Percentiles rank a stretch among this genome's conserved stretches.
Conservation (phyloP, 169 alveolate species). For the Plasmodium sp. region DNA sequence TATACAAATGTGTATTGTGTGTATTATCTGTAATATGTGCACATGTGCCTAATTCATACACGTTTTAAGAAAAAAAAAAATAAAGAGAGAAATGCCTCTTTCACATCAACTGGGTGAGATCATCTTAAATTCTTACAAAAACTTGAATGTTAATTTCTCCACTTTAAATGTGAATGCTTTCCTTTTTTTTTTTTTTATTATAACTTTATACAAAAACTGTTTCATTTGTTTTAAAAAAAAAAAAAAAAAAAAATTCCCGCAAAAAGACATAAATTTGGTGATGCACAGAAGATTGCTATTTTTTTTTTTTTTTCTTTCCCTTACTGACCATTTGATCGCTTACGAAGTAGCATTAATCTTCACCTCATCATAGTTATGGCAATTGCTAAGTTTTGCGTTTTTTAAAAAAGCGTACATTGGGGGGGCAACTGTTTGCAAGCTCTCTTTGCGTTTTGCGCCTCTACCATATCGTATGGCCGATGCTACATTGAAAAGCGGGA, state of each 20-base stretch:
- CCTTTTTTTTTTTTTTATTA: background rate
- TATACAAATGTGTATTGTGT: background rate
- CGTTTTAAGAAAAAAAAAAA: background rate
- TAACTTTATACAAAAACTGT: background rate
- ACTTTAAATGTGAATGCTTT: background rate
- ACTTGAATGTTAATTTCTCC: background rate
- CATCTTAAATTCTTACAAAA: background rate
- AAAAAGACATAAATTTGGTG: background rate
- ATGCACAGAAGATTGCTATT: background rate
- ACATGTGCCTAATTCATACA: background rate
- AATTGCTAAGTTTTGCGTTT: background rate
- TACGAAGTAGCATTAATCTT: background rate
- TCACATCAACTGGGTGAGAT: background rate
- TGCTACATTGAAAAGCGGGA: background rate
- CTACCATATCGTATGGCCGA: background rate
- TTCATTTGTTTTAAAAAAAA: background rate
- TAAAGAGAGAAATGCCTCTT: background rate
- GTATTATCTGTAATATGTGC: background rate
- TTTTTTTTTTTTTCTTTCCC: background rate
- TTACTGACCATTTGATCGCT: constrained; percentile 4
- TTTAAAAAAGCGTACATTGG: background rate
- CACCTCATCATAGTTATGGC: background rate
- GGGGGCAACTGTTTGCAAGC: background rate
- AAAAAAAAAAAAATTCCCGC: background rate
- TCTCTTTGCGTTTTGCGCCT: background rate